Evolutionary conservation across 176 grass and related monocot species (phyloP).

Genomic region (Hyparrhenia diplandra): DNA sequence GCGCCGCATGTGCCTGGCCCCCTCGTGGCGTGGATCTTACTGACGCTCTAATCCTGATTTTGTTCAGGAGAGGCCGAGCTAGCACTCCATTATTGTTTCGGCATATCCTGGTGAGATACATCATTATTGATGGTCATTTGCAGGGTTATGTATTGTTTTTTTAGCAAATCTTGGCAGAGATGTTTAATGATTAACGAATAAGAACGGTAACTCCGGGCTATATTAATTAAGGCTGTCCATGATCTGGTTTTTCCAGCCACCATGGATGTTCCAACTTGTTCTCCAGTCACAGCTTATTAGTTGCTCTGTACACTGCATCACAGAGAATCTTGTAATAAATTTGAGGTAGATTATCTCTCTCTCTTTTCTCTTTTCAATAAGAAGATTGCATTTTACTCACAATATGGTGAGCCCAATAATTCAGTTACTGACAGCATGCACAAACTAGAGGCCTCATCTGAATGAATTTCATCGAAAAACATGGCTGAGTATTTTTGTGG

Average conservation of each 20-base stretch:
- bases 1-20: constrained; percentile 28
- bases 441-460: too few species aligned
- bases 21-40: constrained; percentile 17
- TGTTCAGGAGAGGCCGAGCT: constrained; percentile 3
- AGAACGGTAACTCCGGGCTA: neutral
- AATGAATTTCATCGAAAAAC: neutral
- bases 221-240: neutral
- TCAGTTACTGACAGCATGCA: neutral
- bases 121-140: neutral
- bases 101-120: neutral
- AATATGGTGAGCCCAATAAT: neutral
- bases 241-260: neutral
- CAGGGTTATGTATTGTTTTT: neutral
- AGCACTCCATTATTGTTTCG: neutral
- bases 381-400: too few species aligned
- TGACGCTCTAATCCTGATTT: neutral
- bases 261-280: neutral
- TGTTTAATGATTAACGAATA: neutral
- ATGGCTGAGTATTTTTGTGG: neutral
- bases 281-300: neutral
- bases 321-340: neutral
- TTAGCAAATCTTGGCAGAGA: neutral
- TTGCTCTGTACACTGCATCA: neutral
- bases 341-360: neutral
- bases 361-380: too few species aligned